These are phyloP conservation scores for Scleroderma citrinum DNA, from an alignment of 768 basidiomycete species.

Conservation along the genomic window DNA sequence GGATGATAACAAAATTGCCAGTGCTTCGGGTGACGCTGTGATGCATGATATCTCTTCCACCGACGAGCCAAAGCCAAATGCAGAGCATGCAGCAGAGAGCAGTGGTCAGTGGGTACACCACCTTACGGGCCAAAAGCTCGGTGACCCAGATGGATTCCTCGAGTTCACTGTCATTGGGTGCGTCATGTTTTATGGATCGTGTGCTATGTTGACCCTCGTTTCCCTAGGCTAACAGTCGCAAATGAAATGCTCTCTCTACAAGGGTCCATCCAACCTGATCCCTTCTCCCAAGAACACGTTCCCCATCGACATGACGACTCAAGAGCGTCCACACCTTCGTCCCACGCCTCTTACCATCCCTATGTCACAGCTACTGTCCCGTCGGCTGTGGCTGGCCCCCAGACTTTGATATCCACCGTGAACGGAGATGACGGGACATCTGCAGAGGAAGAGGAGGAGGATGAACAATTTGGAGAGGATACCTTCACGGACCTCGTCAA, in stretches of 20 bases:
- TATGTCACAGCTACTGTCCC: background rate
- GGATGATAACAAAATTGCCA: background rate
- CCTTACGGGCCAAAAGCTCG: conserved; percentile 61
- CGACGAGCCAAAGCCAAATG: conserved; percentile 4
- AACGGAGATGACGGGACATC: conserved; percentile 8
- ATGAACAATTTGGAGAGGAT: conserved; percentile 25
- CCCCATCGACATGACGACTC: conserved; percentile 20
- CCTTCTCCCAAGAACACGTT: conserved; percentile 60
- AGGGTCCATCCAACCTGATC: conserved; percentile 75
- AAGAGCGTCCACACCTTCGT: conserved; percentile 11
- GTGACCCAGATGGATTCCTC: conserved; percentile 59
- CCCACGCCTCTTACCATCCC: background rate
- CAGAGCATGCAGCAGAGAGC: conserved; percentile 33
- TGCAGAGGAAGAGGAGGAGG: conserved; percentile 6
- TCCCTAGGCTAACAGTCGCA: conserved; percentile 74
- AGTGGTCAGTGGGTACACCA: conserved; percentile 79
- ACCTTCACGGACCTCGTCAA: conserved; percentile 27
- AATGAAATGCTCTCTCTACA: conserved; percentile 91
- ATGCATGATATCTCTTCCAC: conserved; percentile 5
- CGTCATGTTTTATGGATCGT: background rate
- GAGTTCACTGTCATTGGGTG: conserved; percentile 87
- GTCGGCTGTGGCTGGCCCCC: conserved; percentile 1
- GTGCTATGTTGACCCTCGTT: background rate
- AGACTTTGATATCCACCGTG: conserved; percentile 1
- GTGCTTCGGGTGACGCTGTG: conserved; percentile 5